phyloP scores from a whole-genome alignment of 441 rosid species.

The Arabidopsis lyrata region DNA sequence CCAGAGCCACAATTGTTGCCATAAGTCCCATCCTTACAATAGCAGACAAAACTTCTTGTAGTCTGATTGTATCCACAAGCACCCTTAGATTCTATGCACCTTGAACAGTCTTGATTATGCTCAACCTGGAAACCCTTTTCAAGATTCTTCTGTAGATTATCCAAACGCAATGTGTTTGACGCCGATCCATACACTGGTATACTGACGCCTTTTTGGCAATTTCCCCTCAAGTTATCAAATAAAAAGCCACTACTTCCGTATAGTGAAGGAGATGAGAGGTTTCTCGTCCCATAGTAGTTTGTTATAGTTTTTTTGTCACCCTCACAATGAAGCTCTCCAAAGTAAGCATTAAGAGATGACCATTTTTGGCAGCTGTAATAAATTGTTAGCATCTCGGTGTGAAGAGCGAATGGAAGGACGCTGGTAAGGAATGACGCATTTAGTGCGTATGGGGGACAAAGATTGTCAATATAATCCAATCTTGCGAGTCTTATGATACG shows the following conservation, averaged over 20 bases:
- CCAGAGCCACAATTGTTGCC: constrained; percentile 13
- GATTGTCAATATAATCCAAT: constrained; percentile 36
- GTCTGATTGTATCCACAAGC: constrained; percentile 50
- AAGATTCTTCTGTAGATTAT: constrained; percentile 34
- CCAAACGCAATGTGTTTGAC: background rate
- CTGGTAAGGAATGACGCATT: constrained; percentile 1
- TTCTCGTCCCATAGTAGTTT: constrained; percentile 31
- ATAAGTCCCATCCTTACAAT: constrained; percentile 40
- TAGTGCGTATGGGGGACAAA: constrained; percentile 31
- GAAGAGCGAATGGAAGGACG: constrained; percentile 10
- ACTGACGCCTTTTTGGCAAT: constrained; percentile 32
- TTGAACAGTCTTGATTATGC: constrained; percentile 35
- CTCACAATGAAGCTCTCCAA: constrained; percentile 5
- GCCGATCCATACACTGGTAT: constrained; percentile 37
- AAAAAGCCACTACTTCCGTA: background rate
- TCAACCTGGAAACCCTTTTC: constrained; percentile 48
- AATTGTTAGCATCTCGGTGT: constrained; percentile 34
- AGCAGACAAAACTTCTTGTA: constrained; percentile 47
- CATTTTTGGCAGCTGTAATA: constrained; percentile 29
- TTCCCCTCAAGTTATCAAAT: background rate
- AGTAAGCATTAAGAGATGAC: background rate
- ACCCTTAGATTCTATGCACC: constrained; percentile 44
- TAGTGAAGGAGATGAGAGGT: background rate
- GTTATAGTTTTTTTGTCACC: background rate
- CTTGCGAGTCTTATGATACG: constrained; percentile 41